These are phyloP conservation scores for Aciculosporium take DNA, from an alignment of 2,329 filamentous ascomycete genomes.

Conservation along the genomic window DNA sequence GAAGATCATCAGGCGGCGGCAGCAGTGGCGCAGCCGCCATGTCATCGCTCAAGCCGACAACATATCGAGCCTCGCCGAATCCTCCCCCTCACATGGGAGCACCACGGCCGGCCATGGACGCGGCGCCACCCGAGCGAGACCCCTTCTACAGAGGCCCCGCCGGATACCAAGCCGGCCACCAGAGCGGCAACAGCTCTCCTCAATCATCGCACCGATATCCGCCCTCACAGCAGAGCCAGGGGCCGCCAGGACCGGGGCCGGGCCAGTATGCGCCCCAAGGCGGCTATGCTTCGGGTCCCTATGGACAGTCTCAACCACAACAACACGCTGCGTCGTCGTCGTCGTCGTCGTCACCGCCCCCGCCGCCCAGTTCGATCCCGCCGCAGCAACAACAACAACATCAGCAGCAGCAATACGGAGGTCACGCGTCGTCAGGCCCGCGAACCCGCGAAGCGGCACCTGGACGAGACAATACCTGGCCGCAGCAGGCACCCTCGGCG, in stretches of 20 bases:
- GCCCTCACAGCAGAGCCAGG: constrained; percentile 24
- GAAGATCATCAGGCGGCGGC: constrained; percentile 13
- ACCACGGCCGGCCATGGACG: constrained; percentile 29
- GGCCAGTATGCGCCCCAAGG: constrained; percentile 28
- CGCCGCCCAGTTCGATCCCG: constrained; percentile 15
- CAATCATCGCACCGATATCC: constrained; percentile 34
- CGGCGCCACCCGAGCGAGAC: constrained; percentile 27
- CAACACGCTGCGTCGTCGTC: constrained; percentile 35
- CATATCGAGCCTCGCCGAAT: constrained; percentile 32
- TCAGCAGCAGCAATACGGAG: constrained; percentile 19
- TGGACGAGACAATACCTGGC: constrained; percentile 23
- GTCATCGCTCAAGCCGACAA: constrained; percentile 40
- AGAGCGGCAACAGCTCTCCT: constrained; percentile 28
- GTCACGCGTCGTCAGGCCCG: constrained; percentile 29
- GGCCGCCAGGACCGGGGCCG: not conserved
- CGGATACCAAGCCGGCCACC: constrained; percentile 21
- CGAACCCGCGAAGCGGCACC: constrained; percentile 27
- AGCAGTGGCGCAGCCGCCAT: constrained; percentile 30
- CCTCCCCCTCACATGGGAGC: constrained; percentile 31
- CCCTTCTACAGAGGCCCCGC: constrained; percentile 29
- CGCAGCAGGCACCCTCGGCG: constrained; percentile 11
- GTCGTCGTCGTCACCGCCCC: constrained; percentile 12
- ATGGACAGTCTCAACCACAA: constrained; percentile 22
- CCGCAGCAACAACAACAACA: not conserved
- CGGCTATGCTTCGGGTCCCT: constrained; percentile 27